These are phyloP conservation scores for Ascomycota sp. DNA, from an alignment of 2,329 filamentous ascomycete genomes.

Conservation along the genomic window DNA sequence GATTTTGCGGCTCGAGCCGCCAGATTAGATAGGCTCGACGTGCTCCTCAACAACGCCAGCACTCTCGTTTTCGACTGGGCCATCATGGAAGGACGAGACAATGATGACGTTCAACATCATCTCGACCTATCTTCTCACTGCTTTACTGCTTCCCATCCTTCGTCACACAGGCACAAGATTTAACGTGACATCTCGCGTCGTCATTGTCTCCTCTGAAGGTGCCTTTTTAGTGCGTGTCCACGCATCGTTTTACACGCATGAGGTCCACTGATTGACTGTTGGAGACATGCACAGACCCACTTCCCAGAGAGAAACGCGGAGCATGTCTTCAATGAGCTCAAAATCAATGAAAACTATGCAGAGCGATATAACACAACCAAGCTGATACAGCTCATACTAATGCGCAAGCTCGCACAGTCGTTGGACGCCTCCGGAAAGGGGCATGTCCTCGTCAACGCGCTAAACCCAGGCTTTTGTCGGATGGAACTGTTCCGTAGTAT, in stretches of 20 bases:
- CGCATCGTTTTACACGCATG: too few species aligned
- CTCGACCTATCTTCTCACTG: slow-evolving; percentile 21
- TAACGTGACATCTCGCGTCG: slow-evolving; percentile 15
- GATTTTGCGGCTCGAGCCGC: slow-evolving; percentile 14
- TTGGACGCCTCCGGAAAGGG: slow-evolving; percentile 11
- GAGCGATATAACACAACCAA: slow-evolving; percentile 12
- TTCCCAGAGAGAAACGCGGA: slow-evolving; percentile 13
- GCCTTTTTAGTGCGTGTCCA: slow-evolving; percentile 4
- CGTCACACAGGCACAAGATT: slow-evolving; percentile 12
- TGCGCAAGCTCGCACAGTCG: slow-evolving; percentile 13
- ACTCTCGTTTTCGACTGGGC: slow-evolving; percentile 4
- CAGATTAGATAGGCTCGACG: slow-evolving; percentile 19
- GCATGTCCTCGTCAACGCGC: slow-evolving; percentile 16
- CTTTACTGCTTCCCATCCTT: slow-evolving; percentile 22
- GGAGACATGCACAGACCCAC: slow-evolving; percentile 6
- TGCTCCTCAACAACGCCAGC: slow-evolving; percentile 20
- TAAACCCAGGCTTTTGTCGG: slow-evolving; percentile 20
- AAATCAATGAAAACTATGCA: slow-evolving; percentile 4
- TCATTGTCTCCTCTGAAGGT: slow-evolving; percentile 18
- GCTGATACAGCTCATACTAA: slow-evolving; percentile 10
- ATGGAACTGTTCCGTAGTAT: slow-evolving; percentile 17
- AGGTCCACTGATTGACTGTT: neutral
- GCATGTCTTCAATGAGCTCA: slow-evolving; percentile 14
- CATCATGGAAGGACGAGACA: slow-evolving; percentile 18
- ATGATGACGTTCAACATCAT: slow-evolving; percentile 26